Evolutionary conservation across 164 flowering plant species (phyloP).

Genomic region (Macadamia tetraphylla): DNA sequence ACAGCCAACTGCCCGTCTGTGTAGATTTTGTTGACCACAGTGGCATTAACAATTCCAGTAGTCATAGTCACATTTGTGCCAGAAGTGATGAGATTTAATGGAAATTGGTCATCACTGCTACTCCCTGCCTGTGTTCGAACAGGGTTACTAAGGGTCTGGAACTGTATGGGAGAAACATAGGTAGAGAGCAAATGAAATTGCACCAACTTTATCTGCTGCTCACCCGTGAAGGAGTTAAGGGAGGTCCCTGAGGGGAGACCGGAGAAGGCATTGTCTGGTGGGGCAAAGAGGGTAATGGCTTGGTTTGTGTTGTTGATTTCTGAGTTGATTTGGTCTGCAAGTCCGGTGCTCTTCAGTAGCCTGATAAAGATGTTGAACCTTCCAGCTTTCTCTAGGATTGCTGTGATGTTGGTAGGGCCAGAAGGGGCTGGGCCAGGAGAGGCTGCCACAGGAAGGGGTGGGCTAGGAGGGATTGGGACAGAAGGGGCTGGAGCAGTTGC

Average conservation of each 20-base stretch:
- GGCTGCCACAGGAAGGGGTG: slow-evolving; percentile 21
- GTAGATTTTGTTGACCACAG: slow-evolving; percentile 46
- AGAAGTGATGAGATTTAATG: slow-evolving; percentile 59
- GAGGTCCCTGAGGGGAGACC: slow-evolving; percentile 56
- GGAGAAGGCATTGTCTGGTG: slow-evolving; percentile 67
- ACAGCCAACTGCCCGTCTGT: slow-evolving; percentile 60
- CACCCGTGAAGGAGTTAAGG: slow-evolving; percentile 58
- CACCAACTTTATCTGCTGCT: slow-evolving; percentile 49
- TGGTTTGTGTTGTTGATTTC: slow-evolving; percentile 70
- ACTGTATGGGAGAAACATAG: not conserved
- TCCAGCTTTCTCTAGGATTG: slow-evolving; percentile 27
- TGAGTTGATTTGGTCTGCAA: slow-evolving; percentile 43
- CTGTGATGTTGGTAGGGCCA: slow-evolving; percentile 13
- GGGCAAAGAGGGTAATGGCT: slow-evolving; percentile 72
- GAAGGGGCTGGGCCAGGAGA: no score
- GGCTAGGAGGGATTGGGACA: no score
- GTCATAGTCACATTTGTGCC: slow-evolving; percentile 63
- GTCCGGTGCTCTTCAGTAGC: slow-evolving; percentile 36
- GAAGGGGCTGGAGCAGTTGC: no score
- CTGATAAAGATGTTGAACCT: slow-evolving; percentile 27
- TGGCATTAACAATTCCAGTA: slow-evolving; percentile 55
- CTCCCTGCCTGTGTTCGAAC: slow-evolving; percentile 76
- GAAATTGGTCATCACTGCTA: slow-evolving; percentile 34
- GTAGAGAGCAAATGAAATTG: slow-evolving; percentile 55
- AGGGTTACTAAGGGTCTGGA: slow-evolving; percentile 78